Evolutionary conservation across 2,329 filamentous ascomycete species (phyloP).

Genomic region (Colletotrichum chrysophilum): DNA sequence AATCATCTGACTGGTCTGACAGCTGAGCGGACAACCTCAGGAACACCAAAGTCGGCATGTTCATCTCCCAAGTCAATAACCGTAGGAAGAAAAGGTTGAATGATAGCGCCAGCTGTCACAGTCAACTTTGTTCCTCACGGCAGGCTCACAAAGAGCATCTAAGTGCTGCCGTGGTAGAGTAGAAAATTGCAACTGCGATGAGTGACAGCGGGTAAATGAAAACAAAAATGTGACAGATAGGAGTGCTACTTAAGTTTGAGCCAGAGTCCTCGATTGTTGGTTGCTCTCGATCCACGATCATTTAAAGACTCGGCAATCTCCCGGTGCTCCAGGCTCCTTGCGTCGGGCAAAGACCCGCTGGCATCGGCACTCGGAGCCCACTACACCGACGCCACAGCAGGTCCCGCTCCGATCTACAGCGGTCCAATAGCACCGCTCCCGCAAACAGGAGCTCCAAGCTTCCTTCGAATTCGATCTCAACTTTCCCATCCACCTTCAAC

Average conservation of each 20-base stretch:
- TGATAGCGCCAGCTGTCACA: not conserved
- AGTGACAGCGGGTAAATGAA: not conserved
- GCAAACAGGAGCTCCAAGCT: constrained; percentile 5
- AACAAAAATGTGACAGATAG: not conserved
- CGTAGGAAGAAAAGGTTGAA: not conserved
- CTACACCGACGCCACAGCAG: not conserved
- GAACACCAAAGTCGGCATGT: not conserved
- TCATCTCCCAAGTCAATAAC: not conserved
- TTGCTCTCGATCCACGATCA: not conserved
- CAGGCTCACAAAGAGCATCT: not conserved
- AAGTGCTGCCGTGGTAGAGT: not conserved
- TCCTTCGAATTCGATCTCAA: not conserved
- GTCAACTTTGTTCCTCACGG: not conserved
- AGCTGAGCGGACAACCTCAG: not conserved
- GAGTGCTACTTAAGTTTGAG: not conserved
- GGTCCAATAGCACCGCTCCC: not conserved
- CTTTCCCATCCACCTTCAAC: not conserved
- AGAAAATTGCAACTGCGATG: not conserved
- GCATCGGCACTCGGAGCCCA: not conserved
- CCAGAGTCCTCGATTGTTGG: not conserved
- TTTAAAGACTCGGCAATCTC: not conserved
- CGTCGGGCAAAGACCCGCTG: not conserved
- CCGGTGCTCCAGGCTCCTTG: not conserved
- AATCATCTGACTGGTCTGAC: not conserved
- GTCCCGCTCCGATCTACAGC: not conserved